Evolutionary conservation across 2,329 filamentous ascomycete genomes (phyloP), one percentile per base, ranked within the genome.

Genomic region (Arachnomyces sp.): DNA sequence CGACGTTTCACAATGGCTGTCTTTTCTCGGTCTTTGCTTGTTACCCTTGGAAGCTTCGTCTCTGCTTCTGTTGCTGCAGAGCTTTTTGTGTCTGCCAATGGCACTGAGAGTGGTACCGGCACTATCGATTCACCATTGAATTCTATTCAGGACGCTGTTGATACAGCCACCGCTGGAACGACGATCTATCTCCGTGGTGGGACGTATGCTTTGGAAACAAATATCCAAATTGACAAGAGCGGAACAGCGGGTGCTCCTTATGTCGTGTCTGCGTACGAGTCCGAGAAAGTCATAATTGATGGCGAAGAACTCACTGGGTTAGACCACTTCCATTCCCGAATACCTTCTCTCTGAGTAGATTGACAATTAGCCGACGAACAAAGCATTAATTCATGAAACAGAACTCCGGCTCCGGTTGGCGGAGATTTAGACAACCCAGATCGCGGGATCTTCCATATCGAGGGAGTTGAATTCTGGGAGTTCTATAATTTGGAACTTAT

Each of bases 361-460:
- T 35, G 6, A 5, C 14, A 35, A 15, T 9, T 35, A 6, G 33
- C 17, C 14, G 21, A 9, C 21, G 21, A 25, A 5, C 21, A 25
- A 5, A 9, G 5, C 21, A 25, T 9, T 25, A 9, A 25, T 9
- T 25, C 5, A 5, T 5, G 9, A 9, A 25, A 25, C 21, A 42
- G 65, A 15, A 70, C 69, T 2, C 70, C 70, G 0, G 65, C 63
- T 6, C 60, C 52, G 1, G 43, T 73, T 1, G 64, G 56, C 7
- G 63, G 57, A 14, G 54, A 56, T 3, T 55, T 73, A 1, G 60
- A 61, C 1, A 65, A 63, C 31, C 46, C 53, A 2, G 65, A 71
- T 39, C 60, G 70, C 16, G 70, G 70, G 3, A 65, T 71, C 17
- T 58, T 73, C 14, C 70, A 73, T 47, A 65, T 73, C 34, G 59